Percentiles rank a stretch among this genome's conserved stretches.
phyloP scores from a whole-genome alignment of 345 rosid species.

The Jatropha curcas region DNA sequence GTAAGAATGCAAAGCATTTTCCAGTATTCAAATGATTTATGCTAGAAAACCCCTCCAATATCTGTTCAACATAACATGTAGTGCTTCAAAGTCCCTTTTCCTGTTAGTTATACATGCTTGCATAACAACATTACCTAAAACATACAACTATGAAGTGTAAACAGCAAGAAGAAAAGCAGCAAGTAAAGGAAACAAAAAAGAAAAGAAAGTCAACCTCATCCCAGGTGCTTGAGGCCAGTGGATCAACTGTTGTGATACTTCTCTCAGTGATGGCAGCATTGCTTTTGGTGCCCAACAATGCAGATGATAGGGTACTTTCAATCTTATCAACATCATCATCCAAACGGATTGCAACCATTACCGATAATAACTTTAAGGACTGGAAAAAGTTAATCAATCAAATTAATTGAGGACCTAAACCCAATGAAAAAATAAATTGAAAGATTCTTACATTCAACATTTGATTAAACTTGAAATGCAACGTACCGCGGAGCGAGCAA shows the following conservation, averaged over 20 bases:
- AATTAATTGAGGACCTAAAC: conserved; percentile 20
- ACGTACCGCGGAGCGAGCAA: conserved; percentile 86
- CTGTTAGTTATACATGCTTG: not conserved
- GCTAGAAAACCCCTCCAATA: conserved; percentile 6
- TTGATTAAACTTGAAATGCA: conserved; percentile 3
- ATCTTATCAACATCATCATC: conserved; percentile 73
- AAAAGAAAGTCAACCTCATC: conserved; percentile 61
- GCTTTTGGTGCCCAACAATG: conserved; percentile 55
- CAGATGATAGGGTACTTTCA: conserved; percentile 56
- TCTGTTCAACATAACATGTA: not conserved
- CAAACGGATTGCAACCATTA: conserved; percentile 80
- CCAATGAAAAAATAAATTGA: not conserved
- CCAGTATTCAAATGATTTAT: not conserved
- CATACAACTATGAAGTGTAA: not conserved
- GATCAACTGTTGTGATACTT: conserved; percentile 60
- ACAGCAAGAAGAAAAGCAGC: not conserved
- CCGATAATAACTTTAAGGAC: conserved; percentile 90
- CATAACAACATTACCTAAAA: not conserved
- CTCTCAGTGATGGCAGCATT: conserved; percentile 43
- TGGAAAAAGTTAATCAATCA: conserved; percentile 30
- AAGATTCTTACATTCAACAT: not conserved
- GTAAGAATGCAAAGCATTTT: not conserved
- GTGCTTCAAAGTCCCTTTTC: not conserved
- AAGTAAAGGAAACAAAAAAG: too few species aligned
- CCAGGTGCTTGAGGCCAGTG: conserved; percentile 95